phyloP scores from a whole-genome alignment of 352 stramenopile species.

The Phytophthora macrochlamydospora region DNA sequence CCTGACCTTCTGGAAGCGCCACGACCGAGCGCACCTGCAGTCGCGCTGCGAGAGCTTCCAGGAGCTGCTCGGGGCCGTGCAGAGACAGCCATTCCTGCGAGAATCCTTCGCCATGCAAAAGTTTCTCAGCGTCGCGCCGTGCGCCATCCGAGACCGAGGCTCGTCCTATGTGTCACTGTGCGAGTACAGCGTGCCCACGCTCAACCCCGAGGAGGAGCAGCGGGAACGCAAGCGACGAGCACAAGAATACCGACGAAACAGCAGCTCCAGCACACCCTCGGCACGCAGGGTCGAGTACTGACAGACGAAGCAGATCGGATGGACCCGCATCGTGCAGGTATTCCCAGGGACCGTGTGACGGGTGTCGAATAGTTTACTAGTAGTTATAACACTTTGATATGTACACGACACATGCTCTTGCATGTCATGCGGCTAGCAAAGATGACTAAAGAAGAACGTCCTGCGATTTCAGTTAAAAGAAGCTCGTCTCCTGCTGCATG shows the following conservation, averaged over 20 bases:
- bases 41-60: conserved; percentile 77
- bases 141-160: conserved; percentile 71
- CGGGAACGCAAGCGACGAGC: conserved; percentile 74
- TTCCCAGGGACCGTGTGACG: no score
- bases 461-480: conserved; percentile 18
- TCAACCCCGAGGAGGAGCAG: conserved; percentile 72
- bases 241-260: conserved; percentile 77
- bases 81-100: conserved; percentile 63
- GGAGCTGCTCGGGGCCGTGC: conserved; percentile 69
- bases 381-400: conserved; percentile 25
- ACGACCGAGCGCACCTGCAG: conserved; percentile 78
- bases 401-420: conserved; percentile 15
- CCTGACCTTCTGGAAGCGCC: conserved; percentile 80
- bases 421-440: conserved; percentile 10
- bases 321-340: neutral
- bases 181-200: conserved; percentile 72
- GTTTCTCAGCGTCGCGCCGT: conserved; percentile 75
- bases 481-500: conserved; percentile 62
- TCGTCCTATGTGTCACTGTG: conserved; percentile 84
- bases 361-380: conserved; percentile 1
- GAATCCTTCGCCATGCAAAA: conserved; percentile 69
- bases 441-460: neutral
- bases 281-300: conserved; percentile 57
- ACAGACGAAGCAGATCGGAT: conserved; percentile 12
- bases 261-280: conserved; percentile 57